Evolutionary conservation across 805 yeast genomes (phyloP), one percentile per base, ranked within the genome.

Genomic region (Lipomyces lipofer): DNA sequence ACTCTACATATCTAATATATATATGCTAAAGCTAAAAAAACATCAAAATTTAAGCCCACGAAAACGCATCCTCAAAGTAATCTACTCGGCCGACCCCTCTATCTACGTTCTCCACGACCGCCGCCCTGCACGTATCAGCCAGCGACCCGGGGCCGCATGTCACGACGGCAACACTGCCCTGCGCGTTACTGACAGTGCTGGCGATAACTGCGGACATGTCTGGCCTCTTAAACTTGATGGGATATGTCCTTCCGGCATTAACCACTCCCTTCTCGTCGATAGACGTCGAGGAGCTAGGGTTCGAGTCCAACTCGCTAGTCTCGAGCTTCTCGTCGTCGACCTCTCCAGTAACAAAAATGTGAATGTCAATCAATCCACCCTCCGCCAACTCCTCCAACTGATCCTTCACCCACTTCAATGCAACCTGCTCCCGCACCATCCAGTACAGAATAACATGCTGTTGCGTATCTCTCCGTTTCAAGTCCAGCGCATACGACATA

Each of bases 401-500:
- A 29, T 54, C 50, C 44, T 45, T 30, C 24, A 55, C 53, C 59
- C 60, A 57, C 29, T 21, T 36, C 19, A 57, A 27, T 9, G 59
- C 36, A 8, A 32, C 24, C 5, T 43, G 15, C 15, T 50, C 51
- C 27, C 61, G 59, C 27, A 57, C 54, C 58, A 54, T 47, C 61
- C 61, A 57, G 60, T 54, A 54, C 12, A 57, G 53, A 10, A 43
- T 43, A 15, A 57, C 60, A 29, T 56, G 55, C 44, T 53, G 58
- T 12, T 49, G 47, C 4, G 55, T 22, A 22, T 38, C 44, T 24
- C 52, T 32, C 19, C 61, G 51, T 47, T 42, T 45, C 49, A 54
- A 54, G 46, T 58, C 73, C 53, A 50, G 62, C 48, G 78, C 80
- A 51, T 80, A 75, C 3, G 82, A 73, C 44, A 78, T 71, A 7